Evolutionary conservation across 2,329 filamentous ascomycete genomes (phyloP), one percentile per base, ranked within the genome.

Genomic region (Graphiopsis chlorocephala): DNA sequence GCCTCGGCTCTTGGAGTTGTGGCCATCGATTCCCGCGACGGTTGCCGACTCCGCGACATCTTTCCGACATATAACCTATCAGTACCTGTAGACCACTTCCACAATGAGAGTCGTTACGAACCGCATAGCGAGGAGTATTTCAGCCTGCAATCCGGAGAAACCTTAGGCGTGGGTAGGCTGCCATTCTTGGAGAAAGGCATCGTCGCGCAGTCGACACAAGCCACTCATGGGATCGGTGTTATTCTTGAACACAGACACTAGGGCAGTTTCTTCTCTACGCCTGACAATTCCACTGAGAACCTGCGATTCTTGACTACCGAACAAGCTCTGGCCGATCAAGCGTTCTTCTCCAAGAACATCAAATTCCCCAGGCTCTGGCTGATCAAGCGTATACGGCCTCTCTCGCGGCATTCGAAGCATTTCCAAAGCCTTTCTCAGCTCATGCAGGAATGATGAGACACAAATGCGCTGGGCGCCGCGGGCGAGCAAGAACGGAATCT

Each of bases 161-260:
- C 87, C 0, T 79, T 79, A 65, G 90, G 84, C 10, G 78, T 75
- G n/a, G 85, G 75, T 33, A 84, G 91, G 15, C 79, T 96, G 20
- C 84, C 85, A 0, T 94, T 85, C 72, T 78, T 96, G 12, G 86
- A 93, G 69, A 91, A 94, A 74, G 92, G 92, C 61, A 89, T 96
- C 61, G 81, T 92, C 0, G 83, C 87, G 42, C 84, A 91, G 68
- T 81, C 96, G 20, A 85, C 89, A 4, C 80, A 88, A 69, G 89
- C 89, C 0, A 91, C 90, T 0, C 80, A 87, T 64, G 92, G 92
- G 1, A 78, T 96, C 28, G 91, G 88, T 3, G 89, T 96, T 2
- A 85, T 96, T 55, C 83, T 96, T 2, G 92, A 96, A 79, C 92
- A 96, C 65, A 86, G 92, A 31, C 96, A 96, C 81, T 96, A 96